Evolutionary conservation across 441 rosid genomes (phyloP).

Genomic region (Macaranga tanarius): DNA sequence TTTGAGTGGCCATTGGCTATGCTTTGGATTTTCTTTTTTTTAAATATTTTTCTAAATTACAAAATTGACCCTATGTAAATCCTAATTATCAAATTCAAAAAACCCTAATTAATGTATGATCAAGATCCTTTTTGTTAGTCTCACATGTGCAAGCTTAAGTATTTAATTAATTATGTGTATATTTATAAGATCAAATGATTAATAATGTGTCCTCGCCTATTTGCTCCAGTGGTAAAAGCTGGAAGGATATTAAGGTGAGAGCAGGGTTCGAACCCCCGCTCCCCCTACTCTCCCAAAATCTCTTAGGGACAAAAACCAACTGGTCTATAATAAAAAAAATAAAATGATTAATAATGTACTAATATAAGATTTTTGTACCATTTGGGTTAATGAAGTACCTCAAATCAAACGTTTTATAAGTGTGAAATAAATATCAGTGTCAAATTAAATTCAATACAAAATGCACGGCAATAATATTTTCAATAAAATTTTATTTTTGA

Average conservation of each 20-base stretch:
- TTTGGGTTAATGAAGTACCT: background rate
- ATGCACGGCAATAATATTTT: too few relatives aligned
- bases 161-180: background rate
- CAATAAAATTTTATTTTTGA: too few relatives aligned
- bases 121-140: background rate
- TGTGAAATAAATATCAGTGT: too few relatives aligned
- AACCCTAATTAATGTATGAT: background rate
- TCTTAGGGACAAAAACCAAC: too few relatives aligned
- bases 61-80: constrained; percentile 17
- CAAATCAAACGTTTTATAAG: background rate
- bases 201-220: too few relatives aligned
- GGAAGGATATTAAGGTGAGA: too few relatives aligned
- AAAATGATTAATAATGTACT: constrained; percentile 1
- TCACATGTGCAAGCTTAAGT: constrained; percentile 11
- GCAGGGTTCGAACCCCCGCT: too few relatives aligned
- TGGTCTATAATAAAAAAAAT: too few relatives aligned
- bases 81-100: background rate
- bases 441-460: background rate
- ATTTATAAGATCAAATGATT: constrained; percentile 14
- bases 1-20: constrained; percentile 34
- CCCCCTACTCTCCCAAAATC: too few relatives aligned
- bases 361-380: background rate
- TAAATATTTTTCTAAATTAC: constrained; percentile 14
- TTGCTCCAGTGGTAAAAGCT: too few relatives aligned
- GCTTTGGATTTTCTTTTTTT: background rate